Conservation (phyloP, 2,329 filamentous ascomycete species). For the Cytospora schulzeri region DNA sequence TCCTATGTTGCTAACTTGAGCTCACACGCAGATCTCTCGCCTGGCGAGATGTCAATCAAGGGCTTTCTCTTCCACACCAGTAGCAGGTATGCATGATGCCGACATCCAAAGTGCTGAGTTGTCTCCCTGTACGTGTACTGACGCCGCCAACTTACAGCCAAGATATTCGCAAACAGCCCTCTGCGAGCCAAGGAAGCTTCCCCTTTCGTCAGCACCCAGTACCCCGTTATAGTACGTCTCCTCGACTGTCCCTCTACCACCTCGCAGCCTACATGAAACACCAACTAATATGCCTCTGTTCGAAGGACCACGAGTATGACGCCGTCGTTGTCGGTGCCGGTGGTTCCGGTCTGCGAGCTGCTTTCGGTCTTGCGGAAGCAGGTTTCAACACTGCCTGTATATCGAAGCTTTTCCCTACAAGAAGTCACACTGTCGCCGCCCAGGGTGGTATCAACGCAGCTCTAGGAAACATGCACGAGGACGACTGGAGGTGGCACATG, state of each 20-base stretch:
- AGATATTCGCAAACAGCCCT: conserved; percentile 82
- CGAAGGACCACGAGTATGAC: conserved; percentile 95
- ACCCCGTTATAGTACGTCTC: conserved; percentile 82
- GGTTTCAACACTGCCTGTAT: conserved; percentile 91
- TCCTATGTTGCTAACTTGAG: conserved; percentile 30
- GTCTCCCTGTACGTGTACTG: conserved; percentile 18
- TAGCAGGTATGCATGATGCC: conserved; percentile 63
- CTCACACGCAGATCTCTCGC: conserved; percentile 59
- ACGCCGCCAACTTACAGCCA: conserved; percentile 53
- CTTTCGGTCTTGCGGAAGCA: conserved; percentile 83
- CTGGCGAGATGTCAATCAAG: conserved; percentile 66
- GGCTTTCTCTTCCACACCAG: conserved; percentile 84
- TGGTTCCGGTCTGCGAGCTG: conserved; percentile 78
- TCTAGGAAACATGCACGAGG: conserved; percentile 94
- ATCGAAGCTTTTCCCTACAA: conserved; percentile 82
- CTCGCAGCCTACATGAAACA: neutral
- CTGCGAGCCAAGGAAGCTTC: conserved; percentile 93
- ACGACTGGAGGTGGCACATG: conserved; percentile 99
- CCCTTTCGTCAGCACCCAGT: conserved; percentile 83
- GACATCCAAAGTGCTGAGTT: neutral
- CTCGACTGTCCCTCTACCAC: conserved; percentile 20
- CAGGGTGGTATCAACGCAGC: conserved; percentile 87
- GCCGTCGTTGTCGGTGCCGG: conserved; percentile 89
- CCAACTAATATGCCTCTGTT: conserved; percentile 29
- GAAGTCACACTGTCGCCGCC: conserved; percentile 81